A percentile compares a stretch with the other conserved stretches of the same genome.
Evolutionary conservation across 441 rosid species (phyloP).

Genomic region (Raphanus hybrid): DNA sequence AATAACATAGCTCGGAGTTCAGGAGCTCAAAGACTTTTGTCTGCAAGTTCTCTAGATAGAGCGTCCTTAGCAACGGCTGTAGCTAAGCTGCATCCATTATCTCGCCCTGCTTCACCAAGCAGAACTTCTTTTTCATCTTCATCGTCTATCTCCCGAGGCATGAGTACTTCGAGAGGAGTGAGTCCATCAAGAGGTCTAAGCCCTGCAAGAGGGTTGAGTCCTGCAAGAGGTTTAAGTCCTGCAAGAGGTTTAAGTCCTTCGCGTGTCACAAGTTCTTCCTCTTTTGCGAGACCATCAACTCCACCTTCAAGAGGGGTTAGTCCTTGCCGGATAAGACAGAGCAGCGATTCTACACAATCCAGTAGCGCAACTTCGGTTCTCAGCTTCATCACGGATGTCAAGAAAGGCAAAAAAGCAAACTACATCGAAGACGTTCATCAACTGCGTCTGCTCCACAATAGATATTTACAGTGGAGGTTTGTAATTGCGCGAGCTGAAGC

Average conservation of each 20-base stretch:
- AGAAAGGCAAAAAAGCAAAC: conserved; percentile 74
- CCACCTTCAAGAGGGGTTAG: conserved; percentile 74
- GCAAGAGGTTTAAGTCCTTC: conserved; percentile 78
- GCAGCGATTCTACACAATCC: conserved; percentile 46
- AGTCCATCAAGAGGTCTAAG: conserved; percentile 67
- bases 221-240: conserved; percentile 51
- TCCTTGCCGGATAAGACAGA: conserved; percentile 64
- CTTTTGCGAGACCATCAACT: conserved; percentile 67
- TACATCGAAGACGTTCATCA: conserved; percentile 92
- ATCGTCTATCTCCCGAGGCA: conserved; percentile 41
- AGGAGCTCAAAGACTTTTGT: conserved; percentile 51
- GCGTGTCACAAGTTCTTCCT: conserved; percentile 41
- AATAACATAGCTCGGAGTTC: conserved; percentile 48
- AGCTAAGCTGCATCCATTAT: conserved; percentile 57
- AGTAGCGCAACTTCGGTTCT: conserved; percentile 77
- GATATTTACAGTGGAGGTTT: conserved; percentile 92
- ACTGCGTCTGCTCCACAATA: conserved; percentile 77
- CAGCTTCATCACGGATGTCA: conserved; percentile 83
- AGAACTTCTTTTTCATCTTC: conserved; percentile 51
- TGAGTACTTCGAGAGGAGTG: conserved; percentile 42
- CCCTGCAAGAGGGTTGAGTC: conserved; percentile 66
- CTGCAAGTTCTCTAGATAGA: conserved; percentile 61
- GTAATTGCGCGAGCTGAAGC: conserved; percentile 76
- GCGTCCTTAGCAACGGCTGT: conserved; percentile 46
- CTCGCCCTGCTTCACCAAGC: conserved; percentile 70